Conservation (phyloP, 2,329 filamentous ascomycete genomes). For the Dothiorella sarmentorum region DNA sequence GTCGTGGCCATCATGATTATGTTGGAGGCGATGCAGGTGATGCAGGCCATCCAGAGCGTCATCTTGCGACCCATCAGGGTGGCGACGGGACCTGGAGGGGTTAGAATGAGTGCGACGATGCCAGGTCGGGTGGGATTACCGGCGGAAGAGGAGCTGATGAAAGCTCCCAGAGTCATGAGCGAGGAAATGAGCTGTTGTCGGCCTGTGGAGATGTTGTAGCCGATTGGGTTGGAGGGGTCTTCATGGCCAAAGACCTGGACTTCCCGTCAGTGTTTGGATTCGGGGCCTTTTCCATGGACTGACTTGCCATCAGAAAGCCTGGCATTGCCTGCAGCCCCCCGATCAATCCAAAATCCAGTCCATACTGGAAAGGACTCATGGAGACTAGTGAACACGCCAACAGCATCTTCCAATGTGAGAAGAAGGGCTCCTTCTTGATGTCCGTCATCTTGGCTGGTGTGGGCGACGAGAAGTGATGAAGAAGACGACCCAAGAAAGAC, state of each 20-base stretch:
- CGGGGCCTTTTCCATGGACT: background rate
- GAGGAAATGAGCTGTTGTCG: conserved; percentile 46
- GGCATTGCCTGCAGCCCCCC: conserved; percentile 51
- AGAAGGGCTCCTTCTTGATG: conserved; percentile 28
- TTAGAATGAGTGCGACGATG: no score
- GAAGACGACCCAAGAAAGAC: background rate
- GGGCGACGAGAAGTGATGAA: background rate
- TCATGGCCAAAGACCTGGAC: conserved; percentile 30
- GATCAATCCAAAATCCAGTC: conserved; percentile 51
- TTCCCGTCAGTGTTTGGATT: background rate
- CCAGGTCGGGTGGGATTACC: conserved; percentile 30
- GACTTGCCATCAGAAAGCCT: conserved; percentile 46
- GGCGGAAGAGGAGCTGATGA: conserved; percentile 41
- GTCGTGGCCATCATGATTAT: conserved; percentile 56
- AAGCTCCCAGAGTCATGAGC: conserved; percentile 46
- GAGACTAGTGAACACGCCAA: conserved; percentile 48
- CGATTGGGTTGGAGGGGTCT: conserved; percentile 32
- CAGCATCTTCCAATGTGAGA: conserved; percentile 47
- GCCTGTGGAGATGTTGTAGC: conserved; percentile 44
- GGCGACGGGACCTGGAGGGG: conserved; percentile 21
- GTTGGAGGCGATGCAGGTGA: conserved; percentile 46
- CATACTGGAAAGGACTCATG: conserved; percentile 53
- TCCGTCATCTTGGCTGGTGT: conserved; percentile 23
- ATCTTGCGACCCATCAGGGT: conserved; percentile 39
- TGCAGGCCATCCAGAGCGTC: conserved; percentile 48